These are phyloP conservation scores for Cytospora chrysosperma DNA, from an alignment of 2,329 filamentous ascomycete species.

Conservation along the genomic window DNA sequence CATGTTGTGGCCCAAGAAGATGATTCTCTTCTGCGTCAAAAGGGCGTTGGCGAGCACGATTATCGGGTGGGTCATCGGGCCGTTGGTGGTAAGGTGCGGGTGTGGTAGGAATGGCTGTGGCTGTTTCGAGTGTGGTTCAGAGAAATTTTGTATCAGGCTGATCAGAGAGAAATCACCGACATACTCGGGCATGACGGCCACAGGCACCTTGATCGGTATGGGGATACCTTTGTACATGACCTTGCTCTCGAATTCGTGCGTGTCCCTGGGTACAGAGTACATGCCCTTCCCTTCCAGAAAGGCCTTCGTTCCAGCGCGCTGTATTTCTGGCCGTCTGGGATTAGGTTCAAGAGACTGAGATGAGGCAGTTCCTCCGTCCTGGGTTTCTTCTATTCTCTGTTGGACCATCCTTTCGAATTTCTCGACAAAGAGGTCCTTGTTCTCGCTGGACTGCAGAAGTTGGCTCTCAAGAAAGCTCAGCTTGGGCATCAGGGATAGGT, in stretches of 20 bases:
- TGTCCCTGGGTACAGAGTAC: conserved; percentile 84
- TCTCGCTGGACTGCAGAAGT: conserved; percentile 85
- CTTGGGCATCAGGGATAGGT: conserved; percentile 87
- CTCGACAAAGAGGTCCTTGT: conserved; percentile 94
- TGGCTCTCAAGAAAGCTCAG: conserved; percentile 81
- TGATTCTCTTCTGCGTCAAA: conserved; percentile 91
- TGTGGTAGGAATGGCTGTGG: conserved; percentile 85
- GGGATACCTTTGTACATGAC: conserved; percentile 96
- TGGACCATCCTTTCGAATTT: conserved; percentile 96
- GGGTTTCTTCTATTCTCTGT: conserved; percentile 70
- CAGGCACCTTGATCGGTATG: conserved; percentile 94
- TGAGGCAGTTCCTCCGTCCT: conserved; percentile 32
- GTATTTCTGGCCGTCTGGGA: conserved; percentile 48
- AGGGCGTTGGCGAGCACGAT: conserved; percentile 93
- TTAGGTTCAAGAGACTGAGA: conserved; percentile 45
- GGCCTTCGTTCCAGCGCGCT: conserved; percentile 61
- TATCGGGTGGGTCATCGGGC: conserved; percentile 86
- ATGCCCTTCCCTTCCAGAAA: conserved; percentile 61
- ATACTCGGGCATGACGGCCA: conserved; percentile 89
- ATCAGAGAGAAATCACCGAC: conserved; percentile 97
- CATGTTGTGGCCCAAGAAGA: conserved; percentile 93
- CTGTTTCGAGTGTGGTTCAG: conserved; percentile 74
- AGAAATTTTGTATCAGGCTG: conserved; percentile 95
- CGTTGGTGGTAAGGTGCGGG: conserved; percentile 89
- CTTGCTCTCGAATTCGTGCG: conserved; percentile 94